A percentile compares a stretch with the other conserved stretches of the same genome.
Conservation (phyloP, 2,329 filamentous ascomycete species). For the Dryadomyces sulphureus region DNA sequence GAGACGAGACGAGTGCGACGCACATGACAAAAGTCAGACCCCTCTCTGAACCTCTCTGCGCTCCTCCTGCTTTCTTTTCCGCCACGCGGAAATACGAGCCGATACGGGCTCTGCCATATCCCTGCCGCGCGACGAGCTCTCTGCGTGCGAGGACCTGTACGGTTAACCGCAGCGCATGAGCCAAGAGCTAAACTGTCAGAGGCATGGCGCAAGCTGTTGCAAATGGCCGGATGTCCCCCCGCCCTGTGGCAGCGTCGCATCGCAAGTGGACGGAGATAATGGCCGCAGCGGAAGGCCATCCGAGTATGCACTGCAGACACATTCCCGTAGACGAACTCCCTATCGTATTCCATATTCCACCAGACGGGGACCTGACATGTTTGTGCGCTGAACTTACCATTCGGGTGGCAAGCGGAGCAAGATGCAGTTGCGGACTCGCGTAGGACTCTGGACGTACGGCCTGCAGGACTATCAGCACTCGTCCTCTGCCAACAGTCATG, state of each 20-base stretch:
- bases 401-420: not conserved
- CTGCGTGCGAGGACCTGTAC: not conserved
- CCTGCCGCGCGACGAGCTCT: too few species aligned
- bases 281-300: not conserved
- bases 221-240: not conserved
- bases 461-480: too few species aligned
- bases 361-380: not conserved
- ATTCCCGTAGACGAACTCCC: too few species aligned
- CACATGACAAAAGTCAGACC: too few species aligned
- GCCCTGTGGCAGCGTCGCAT: not conserved
- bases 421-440: too few species aligned
- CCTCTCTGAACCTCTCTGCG: too few species aligned
- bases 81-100: too few species aligned
- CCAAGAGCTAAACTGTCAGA: not conserved
- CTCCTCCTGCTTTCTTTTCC: too few species aligned
- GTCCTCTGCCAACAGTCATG: not conserved
- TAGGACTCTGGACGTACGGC: too few species aligned
- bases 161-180: not conserved
- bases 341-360: too few species aligned
- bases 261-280: too few species aligned
- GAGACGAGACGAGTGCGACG: too few species aligned
- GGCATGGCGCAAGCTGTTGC: conserved; percentile 1
- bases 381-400: not conserved
- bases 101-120: not conserved
- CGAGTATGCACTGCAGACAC: not conserved